Evolutionary conservation across 2,329 filamentous ascomycete genomes (phyloP).

Genomic region (Erysiphe pulchra): DNA sequence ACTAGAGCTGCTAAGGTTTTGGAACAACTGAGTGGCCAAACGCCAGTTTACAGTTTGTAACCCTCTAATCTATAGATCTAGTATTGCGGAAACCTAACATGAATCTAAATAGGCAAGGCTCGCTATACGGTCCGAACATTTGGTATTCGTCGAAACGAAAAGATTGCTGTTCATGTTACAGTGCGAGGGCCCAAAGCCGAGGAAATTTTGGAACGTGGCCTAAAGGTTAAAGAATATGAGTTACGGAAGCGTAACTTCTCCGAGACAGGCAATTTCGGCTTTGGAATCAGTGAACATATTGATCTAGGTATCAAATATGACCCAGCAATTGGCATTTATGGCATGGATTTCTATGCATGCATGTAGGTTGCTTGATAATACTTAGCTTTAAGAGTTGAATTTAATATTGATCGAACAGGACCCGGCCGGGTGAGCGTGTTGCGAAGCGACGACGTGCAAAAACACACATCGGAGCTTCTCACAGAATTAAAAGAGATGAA

Average conservation of each 20-base stretch:
- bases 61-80: not conserved
- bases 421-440: conserved; percentile 93
- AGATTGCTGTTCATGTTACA: conserved; percentile 98
- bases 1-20: conserved; percentile 99
- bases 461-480: conserved; percentile 60
- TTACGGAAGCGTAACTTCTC: conserved; percentile 98
- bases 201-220: conserved; percentile 98
- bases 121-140: conserved; percentile 99
- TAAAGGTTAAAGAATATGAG: conserved; percentile 99
- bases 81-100: no score
- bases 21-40: conserved; percentile 98
- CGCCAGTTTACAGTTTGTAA: conserved; percentile 88
- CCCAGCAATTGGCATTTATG: conserved; percentile 93
- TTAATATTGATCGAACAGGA: conserved; percentile 21
- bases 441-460: conserved; percentile 81
- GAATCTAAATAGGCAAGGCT: conserved; percentile 53
- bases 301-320: conserved; percentile 99
- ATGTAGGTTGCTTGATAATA: conserved; percentile 33
- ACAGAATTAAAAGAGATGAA: conserved; percentile 86
- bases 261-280: conserved; percentile 98
- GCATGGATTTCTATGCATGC: conserved; percentile 99
- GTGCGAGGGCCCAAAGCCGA: conserved; percentile 98
- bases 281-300: conserved; percentile 99
- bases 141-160: conserved; percentile 99
- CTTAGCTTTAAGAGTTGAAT: not conserved